Percentiles rank a stretch among this genome's conserved stretches.
Conservation (phyloP, 2,329 filamentous ascomycete genomes). For the Fusarium sororula region DNA sequence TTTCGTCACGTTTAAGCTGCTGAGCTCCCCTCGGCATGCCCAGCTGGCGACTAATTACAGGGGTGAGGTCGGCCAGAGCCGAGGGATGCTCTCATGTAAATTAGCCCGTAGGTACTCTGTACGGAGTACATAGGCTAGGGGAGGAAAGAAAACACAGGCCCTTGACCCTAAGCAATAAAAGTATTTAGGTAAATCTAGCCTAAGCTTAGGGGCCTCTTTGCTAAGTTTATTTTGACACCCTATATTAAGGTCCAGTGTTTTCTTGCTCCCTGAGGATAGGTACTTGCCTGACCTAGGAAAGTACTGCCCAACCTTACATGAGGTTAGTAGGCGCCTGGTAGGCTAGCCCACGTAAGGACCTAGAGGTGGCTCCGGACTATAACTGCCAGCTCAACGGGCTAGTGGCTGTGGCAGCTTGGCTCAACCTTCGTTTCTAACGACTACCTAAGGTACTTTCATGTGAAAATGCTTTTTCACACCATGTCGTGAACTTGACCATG, state of each 20-base stretch:
- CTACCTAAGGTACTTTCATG: conserved; percentile 11
- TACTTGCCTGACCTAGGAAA: not conserved
- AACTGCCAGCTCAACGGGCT: conserved; percentile 1
- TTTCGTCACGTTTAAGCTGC: conserved; percentile 20
- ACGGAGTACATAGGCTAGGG: no score
- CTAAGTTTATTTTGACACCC: no score
- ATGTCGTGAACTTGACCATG: not conserved
- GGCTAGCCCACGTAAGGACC: no score
- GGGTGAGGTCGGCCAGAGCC: conserved; percentile 40
- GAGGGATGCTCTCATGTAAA: conserved; percentile 24
- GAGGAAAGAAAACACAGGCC: no score
- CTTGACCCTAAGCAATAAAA: no score
- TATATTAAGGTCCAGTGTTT: no score
- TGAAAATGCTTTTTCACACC: conserved; percentile 10
- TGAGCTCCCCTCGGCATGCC: conserved; percentile 15
- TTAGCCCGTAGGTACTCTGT: not conserved
- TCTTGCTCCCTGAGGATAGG: no score
- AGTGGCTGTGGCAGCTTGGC: conserved; percentile 26
- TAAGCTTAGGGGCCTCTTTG: no score
- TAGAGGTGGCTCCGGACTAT: not conserved
- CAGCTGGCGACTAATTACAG: conserved; percentile 26
- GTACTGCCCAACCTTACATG: not conserved
- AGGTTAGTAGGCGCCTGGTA: not conserved
- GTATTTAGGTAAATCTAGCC: no score
- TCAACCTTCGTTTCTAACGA: not conserved